A percentile compares a stretch with the other conserved stretches of the same genome.
These are phyloP conservation scores for Mycena leptocephala DNA, from an alignment of 768 basidiomycete genomes.

Conservation along the genomic window DNA sequence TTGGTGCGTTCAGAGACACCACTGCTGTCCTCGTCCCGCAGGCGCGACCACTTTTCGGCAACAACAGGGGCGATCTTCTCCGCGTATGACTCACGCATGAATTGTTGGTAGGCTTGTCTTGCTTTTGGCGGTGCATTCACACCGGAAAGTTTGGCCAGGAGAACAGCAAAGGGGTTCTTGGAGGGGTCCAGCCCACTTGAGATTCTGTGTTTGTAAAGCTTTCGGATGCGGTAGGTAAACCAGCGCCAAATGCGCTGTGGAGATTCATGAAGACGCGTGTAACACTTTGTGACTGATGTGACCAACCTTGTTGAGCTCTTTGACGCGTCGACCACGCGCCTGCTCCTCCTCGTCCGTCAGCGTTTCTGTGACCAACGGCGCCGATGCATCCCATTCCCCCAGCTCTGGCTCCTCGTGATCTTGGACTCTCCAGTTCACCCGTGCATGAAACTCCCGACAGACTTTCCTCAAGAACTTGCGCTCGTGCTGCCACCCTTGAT, in stretches of 20 bases:
- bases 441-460: conserved; percentile 12
- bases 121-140: too few species aligned
- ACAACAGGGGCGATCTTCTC: background rate
- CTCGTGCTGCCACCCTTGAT: background rate
- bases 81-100: conserved; percentile 11
- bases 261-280: background rate
- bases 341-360: background rate
- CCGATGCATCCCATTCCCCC: background rate
- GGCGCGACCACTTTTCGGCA: background rate
- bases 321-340: background rate
- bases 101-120: conserved; percentile 11
- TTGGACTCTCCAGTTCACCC: background rate
- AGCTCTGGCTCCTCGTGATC: conserved; percentile 8
- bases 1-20: too few species aligned
- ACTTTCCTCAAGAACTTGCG: conserved; percentile 1
- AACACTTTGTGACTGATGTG: background rate
- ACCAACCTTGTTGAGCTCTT: background rate
- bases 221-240: background rate
- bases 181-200: background rate
- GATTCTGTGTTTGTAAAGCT: too few species aligned
- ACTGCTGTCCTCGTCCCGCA: too few species aligned
- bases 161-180: background rate
- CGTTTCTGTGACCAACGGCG: background rate
- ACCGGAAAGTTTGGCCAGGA: background rate
- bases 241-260: conserved; percentile 17